These are phyloP conservation scores for Cryphonectria japonica DNA, from an alignment of 2,329 filamentous ascomycete genomes.

Conservation along the genomic window DNA sequence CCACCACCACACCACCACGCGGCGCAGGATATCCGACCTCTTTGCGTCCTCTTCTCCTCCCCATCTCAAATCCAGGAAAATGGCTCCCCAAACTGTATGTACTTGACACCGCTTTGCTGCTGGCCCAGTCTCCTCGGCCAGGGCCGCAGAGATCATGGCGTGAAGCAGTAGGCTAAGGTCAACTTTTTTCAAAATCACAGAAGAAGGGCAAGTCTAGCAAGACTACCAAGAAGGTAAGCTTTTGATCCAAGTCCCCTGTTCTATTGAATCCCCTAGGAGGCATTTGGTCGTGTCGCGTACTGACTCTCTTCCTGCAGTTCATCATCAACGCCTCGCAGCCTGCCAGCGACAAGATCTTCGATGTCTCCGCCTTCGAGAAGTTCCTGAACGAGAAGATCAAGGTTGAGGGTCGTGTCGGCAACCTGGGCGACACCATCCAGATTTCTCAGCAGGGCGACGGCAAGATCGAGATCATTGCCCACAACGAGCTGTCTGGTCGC, in stretches of 20 bases:
- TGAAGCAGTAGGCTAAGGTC: constrained; percentile 96
- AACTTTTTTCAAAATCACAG: constrained; percentile 52
- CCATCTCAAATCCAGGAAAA: constrained; percentile 56
- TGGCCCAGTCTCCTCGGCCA: constrained; percentile 59
- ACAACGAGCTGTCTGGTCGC: constrained; percentile 97
- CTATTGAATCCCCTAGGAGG: not conserved
- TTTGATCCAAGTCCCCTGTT: not conserved
- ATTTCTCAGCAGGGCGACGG: constrained; percentile 92
- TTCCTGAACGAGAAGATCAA: constrained; percentile 99
- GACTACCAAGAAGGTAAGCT: constrained; percentile 80
- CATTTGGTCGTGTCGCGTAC: not conserved
- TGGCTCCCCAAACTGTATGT: constrained; percentile 92
- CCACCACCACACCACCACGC: constrained; percentile 36
- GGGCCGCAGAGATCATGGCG: constrained; percentile 52
- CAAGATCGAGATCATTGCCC: constrained; percentile 96
- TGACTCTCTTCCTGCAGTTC: constrained; percentile 62
- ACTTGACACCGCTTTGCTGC: constrained; percentile 90
- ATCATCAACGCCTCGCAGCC: constrained; percentile 99
- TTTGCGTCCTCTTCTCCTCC: constrained; percentile 53
- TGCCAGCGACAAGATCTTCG: constrained; percentile 99
- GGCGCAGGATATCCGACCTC: constrained; percentile 83
- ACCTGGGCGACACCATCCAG: constrained; percentile 91
- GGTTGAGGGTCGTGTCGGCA: constrained; percentile 96
- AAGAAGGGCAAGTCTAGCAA: constrained; percentile 72
- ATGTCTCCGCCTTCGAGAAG: constrained; percentile 98